A percentile compares a stretch with the other conserved stretches of the same genome.
phyloP scores from a whole-genome alignment of 2,329 filamentous ascomycete species.

The Exserohilum rostratum region DNA sequence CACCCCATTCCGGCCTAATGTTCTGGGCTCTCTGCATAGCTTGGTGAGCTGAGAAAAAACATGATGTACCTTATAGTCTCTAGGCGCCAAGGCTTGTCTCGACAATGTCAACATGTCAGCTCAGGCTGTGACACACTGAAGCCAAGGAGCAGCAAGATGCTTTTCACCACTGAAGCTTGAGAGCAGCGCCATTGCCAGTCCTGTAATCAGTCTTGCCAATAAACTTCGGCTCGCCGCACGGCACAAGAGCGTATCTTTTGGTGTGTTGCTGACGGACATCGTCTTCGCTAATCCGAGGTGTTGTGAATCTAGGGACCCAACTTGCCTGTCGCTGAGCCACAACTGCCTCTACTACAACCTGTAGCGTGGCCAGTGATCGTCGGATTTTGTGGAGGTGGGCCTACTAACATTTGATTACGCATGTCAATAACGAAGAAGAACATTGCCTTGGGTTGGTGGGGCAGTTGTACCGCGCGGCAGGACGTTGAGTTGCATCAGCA shows the following conservation, averaged over 20 bases:
- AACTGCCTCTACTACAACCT: too few species aligned
- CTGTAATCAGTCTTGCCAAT: not conserved
- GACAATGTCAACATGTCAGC: not conserved
- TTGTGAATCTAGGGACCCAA: not conserved
- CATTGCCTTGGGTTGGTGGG: not conserved
- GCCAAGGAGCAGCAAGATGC: not conserved
- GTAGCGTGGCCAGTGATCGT: too few species aligned
- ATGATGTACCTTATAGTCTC: not conserved
- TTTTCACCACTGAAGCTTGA: not conserved
- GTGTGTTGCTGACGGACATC: not conserved
- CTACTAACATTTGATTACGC: not conserved
- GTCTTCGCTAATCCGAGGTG: not conserved
- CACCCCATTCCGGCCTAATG: not conserved
- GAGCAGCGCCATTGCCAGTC: not conserved
- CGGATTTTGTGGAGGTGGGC: too few species aligned
- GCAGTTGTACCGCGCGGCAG: too few species aligned
- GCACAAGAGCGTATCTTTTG: not conserved
- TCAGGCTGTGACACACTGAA: not conserved
- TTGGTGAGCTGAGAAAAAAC: not conserved
- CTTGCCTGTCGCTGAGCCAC: not conserved
- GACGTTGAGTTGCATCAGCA: too few species aligned
- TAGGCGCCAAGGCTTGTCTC: not conserved
- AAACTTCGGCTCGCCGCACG: not conserved
- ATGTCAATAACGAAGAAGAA: not conserved
- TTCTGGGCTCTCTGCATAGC: not conserved